Base-by-base conservation (phyloP, 2,329 filamentous ascomycete genomes). In the Rutstroemia sp. region DNA sequence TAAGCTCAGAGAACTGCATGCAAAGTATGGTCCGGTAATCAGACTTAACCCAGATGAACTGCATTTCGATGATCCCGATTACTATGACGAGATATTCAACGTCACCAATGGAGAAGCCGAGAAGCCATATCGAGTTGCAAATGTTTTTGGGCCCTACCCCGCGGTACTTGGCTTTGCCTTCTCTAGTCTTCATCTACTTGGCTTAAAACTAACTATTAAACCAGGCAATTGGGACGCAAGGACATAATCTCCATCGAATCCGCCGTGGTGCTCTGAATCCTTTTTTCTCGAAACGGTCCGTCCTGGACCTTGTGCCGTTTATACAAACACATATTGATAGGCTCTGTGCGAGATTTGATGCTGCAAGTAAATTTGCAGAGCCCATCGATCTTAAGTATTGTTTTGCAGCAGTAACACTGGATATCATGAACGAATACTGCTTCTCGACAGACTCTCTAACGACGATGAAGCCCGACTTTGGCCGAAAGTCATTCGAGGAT, bases 1-100 rank as follows among this genome's bases (percentile, higher is more conserved):
- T 59, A 69, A 74, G 55, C 72, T 77, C 34, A 64, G 69, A 49
- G 68, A 72, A 50, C 62, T 77, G 63, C 74, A 76, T 62, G 64
- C 70, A 45, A 60, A 66, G 57, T 76, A 76, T 57, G 74, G 59
- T 2, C 58, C 59, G 6, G 49, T 60, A 4, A 39, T 61, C 19
- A 39, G 60, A 19, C 54, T 60, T 27, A 60, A 47, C 42, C 58
- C 60, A 9, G 30, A 60, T 27, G 60, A 56, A 34, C 4, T 61
- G 4, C 58, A 60, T 45, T 48, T 59, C 16, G 34, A 55, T 6
- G 45, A 57, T 23, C 58, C 60, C 16, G 47, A 58, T 23, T 63
- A 57, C 54, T 62, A 57, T 16, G 60, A 62, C 18, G 45, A 47
- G 16, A 18, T 52, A 16, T 52, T 52, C 19, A 45, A 45, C 16